These are phyloP conservation scores for Monosporascus sp. DNA, from an alignment of 2,329 filamentous ascomycete genomes.

Conservation along the genomic window DNA sequence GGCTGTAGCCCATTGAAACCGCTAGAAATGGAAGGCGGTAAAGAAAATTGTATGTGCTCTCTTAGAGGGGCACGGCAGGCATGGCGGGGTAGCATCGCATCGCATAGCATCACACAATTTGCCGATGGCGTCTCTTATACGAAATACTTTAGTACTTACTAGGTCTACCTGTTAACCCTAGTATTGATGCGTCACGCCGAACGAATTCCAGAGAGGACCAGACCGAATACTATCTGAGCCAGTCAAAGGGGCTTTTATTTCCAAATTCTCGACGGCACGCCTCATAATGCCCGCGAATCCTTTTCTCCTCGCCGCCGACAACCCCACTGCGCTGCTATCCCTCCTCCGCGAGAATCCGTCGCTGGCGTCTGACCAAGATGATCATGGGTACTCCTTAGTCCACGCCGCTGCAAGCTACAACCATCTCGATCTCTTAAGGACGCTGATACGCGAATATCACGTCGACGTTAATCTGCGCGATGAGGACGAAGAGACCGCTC, in stretches of 20 bases:
- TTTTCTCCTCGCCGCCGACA: slow-evolving; percentile 77
- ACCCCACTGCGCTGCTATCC: slow-evolving; percentile 65
- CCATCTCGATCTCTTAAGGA: slow-evolving; percentile 72
- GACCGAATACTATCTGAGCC: no score
- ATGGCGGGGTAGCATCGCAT: background rate
- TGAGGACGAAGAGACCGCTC: slow-evolving; percentile 88
- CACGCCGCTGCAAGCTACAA: slow-evolving; percentile 93
- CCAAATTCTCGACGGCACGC: background rate
- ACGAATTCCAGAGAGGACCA: no score
- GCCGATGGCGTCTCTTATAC: no score
- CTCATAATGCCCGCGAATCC: slow-evolving; percentile 50
- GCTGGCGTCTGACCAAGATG: slow-evolving; percentile 77
- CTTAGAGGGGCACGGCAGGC: slow-evolving; percentile 1
- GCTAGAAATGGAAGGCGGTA: slow-evolving; percentile 6
- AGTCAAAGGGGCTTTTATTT: background rate
- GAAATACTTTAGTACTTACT: no score
- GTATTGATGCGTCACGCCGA: no score
- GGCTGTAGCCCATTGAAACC: background rate
- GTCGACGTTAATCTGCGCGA: slow-evolving; percentile 79
- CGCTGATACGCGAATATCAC: slow-evolving; percentile 68
- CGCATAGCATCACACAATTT: no score
- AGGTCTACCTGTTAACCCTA: no score
- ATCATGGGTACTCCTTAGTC: slow-evolving; percentile 88
- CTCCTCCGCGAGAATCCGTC: slow-evolving; percentile 68
- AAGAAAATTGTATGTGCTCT: background rate